A percentile compares a stretch with the other conserved stretches of the same genome.
Conservation (phyloP, 306 rosid species). For the Medicago truncatula region MtrunA17r5.0-ANR NC_053043.1:48116501-48117000, state of each 20-base stretch:
- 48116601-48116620: neutral
- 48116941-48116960: slow-evolving; percentile 17
- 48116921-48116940: slow-evolving; percentile 6
- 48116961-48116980: slow-evolving; percentile 13
- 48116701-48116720: slow-evolving; percentile 54
- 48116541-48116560: neutral
- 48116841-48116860: slow-evolving; percentile 17
- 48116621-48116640: slow-evolving; percentile 57
- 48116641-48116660: slow-evolving; percentile 55
- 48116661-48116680: slow-evolving; percentile 46
- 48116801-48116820: slow-evolving; percentile 23
- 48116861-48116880: slow-evolving; percentile 36
- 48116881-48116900: slow-evolving; percentile 23
- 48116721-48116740: slow-evolving; percentile 53
- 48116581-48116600: slow-evolving; percentile 23
- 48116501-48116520: slow-evolving; percentile 16
- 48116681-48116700: slow-evolving; percentile 53
- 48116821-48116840: slow-evolving; percentile 18
- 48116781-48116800: slow-evolving; percentile 13
- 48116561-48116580: neutral
- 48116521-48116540: slow-evolving; percentile 12
- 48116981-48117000: slow-evolving; percentile 25
- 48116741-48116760: slow-evolving; percentile 47
- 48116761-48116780: slow-evolving; percentile 49
- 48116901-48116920: neutral